Evolutionary conservation across 2,329 filamentous ascomycete genomes (phyloP).

Genomic region (Alternaria hordeiaustralica): DNA sequence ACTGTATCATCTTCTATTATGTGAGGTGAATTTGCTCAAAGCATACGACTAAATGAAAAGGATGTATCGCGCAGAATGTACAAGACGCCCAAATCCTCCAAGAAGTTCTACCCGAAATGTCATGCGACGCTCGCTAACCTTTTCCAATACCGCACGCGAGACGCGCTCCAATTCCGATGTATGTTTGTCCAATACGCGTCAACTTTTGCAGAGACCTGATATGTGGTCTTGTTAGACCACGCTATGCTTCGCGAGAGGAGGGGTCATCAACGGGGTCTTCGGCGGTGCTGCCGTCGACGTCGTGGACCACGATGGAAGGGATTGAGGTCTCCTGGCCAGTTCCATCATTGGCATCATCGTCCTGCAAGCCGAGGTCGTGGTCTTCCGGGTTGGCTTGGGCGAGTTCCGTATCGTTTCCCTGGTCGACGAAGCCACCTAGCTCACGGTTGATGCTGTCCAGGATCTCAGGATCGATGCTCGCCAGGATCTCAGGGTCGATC

Average conservation of each 20-base stretch:
- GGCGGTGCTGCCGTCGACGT: background rate
- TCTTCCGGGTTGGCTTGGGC: background rate
- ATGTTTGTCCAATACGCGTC: accelerated
- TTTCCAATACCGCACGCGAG: background rate
- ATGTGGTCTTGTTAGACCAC: background rate
- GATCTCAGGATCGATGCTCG: background rate
- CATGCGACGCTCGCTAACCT: background rate
- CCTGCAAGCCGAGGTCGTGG: too few species aligned
- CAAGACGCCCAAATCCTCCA: background rate
- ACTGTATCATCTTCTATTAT: background rate
- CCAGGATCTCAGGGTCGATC: background rate
- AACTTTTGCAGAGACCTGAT: background rate
- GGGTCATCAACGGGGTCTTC: background rate
- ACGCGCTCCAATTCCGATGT: background rate
- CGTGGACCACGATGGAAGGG: background rate
- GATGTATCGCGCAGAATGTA: background rate
- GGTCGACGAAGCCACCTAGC: background rate
- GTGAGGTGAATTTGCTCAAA: background rate
- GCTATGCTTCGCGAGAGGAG: background rate
- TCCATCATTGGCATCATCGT: background rate
- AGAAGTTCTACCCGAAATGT: background rate
- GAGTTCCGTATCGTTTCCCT: too few species aligned
- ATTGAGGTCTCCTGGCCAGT: background rate
- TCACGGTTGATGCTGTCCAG: background rate
- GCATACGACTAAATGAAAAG: too few species aligned